These are phyloP conservation scores for Gossypium thurberi DNA, from an alignment of 345 rosid genomes.

Conservation along the genomic window DNA sequence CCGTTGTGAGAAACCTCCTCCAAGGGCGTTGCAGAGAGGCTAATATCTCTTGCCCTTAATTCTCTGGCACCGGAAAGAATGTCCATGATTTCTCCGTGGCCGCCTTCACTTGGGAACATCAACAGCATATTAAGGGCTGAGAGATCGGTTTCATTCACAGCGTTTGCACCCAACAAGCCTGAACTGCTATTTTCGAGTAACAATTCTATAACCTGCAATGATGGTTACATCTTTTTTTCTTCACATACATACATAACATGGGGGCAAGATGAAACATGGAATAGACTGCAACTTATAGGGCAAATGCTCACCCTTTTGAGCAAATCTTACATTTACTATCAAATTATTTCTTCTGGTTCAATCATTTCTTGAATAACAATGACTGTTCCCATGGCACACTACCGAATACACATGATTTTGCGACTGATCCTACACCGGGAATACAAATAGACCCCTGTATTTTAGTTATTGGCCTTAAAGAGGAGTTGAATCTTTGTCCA, in stretches of 20 bases:
- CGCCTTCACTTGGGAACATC: not conserved
- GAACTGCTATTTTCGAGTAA: not conserved
- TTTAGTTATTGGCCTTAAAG: not conserved
- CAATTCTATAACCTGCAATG: not conserved
- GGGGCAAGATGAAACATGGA: not conserved
- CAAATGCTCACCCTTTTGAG: not conserved
- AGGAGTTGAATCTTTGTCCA: not conserved
- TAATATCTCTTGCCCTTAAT: not conserved
- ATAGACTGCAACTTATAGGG: not conserved
- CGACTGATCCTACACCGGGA: not conserved
- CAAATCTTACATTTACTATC: not conserved
- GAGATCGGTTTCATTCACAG: not conserved
- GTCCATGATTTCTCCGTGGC: not conserved
- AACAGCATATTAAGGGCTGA: not conserved
- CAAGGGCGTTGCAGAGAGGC: not conserved
- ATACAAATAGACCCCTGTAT: slow-evolving; percentile 7
- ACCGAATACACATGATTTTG: not conserved
- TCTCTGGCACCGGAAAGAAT: not conserved
- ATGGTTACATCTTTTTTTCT: not conserved
- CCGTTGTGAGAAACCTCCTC: not conserved
- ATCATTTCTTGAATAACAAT: not conserved
- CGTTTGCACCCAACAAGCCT: not conserved
- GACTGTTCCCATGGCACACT: not conserved
- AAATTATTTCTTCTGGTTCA: not conserved
- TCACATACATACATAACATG: not conserved